phyloP scores from a whole-genome alignment of 768 basidiomycete species.

The Lentinula sp. region DNA sequence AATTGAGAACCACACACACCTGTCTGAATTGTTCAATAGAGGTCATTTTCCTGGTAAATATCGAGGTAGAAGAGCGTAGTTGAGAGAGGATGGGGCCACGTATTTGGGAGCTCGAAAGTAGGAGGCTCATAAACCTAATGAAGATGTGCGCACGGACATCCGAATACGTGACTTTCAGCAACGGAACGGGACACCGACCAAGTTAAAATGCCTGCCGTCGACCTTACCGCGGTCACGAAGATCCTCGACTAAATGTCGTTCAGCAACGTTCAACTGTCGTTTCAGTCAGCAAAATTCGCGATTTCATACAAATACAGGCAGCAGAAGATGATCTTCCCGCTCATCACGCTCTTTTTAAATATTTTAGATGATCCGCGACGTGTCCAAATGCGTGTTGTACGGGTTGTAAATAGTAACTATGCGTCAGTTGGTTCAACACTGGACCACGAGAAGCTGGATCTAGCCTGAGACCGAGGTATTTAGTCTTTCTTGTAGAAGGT shows the following conservation, averaged over 20 bases:
- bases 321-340: not conserved
- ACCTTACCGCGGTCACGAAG: not conserved
- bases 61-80: not conserved
- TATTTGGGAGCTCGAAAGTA: not conserved
- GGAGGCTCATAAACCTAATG: not conserved
- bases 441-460: not conserved
- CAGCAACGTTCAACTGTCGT: not conserved
- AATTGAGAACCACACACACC: not conserved
- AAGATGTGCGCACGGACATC: not conserved
- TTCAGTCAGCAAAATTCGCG: not conserved
- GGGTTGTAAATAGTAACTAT: not conserved
- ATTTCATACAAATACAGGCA: not conserved
- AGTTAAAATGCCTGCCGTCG: not conserved
- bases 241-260: not conserved
- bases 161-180: not conserved
- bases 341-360: not conserved
- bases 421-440: not conserved
- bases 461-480: not conserved
- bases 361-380: not conserved
- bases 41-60: conserved; percentile 6
- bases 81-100: not conserved
- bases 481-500: not conserved
- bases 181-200: not conserved
- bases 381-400: not conserved
- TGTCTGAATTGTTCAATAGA: conserved; percentile 9